These are phyloP conservation scores for Carex pumila DNA, from an alignment of 176 grass and related monocot species.

Conservation along the genomic window DNA sequence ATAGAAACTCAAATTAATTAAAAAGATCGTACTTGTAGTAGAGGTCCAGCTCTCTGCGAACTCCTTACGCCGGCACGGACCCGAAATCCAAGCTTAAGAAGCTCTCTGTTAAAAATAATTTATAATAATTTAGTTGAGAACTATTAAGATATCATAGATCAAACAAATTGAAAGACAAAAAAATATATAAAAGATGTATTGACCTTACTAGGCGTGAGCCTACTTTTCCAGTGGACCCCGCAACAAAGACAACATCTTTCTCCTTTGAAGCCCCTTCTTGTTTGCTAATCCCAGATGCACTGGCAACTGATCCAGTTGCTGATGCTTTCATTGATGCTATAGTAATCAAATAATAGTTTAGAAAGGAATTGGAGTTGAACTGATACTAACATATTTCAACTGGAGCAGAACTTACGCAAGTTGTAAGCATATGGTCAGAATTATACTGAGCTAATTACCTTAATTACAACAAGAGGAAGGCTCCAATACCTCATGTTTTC, in stretches of 20 bases:
- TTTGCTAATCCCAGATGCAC: conserved; percentile 2
- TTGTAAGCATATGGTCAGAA: background rate
- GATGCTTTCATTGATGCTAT: background rate
- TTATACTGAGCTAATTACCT: background rate
- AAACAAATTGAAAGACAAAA: background rate
- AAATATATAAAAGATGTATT: background rate
- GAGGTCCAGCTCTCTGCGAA: conserved; percentile 44
- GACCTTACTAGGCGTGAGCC: conserved; percentile 39
- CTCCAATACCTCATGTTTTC: too few species aligned
- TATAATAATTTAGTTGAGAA: background rate
- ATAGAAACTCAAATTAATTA: background rate
- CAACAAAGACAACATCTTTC: conserved; percentile 39
- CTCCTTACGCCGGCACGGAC: conserved; percentile 73
- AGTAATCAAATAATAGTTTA: background rate
- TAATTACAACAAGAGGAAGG: background rate
- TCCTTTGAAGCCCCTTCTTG: conserved; percentile 16
- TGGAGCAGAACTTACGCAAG: background rate
- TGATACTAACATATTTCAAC: background rate
- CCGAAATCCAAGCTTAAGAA: conserved; percentile 79
- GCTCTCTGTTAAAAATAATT: conserved; percentile 37
- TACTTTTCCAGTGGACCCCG: conserved; percentile 48
- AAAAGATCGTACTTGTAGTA: conserved; percentile 35
- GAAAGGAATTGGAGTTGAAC: background rate
- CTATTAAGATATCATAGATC: background rate
- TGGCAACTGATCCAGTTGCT: conserved; percentile 14